phyloP scores from a whole-genome alignment of 768 basidiomycete species.

The Tephrocybe sp. region DNA sequence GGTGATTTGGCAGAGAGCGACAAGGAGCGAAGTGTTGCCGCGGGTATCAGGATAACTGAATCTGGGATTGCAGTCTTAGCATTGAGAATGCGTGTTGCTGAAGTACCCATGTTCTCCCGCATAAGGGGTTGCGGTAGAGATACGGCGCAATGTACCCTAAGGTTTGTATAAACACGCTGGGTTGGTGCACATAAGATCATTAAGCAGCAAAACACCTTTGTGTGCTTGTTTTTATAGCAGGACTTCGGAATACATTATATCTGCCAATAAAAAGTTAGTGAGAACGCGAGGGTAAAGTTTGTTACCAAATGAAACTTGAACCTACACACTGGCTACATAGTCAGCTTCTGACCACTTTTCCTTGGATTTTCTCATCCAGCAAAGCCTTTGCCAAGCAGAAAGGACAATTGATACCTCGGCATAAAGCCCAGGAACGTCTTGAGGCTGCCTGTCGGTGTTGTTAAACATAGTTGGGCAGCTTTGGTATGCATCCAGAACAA shows the following conservation, averaged over 20 bases:
- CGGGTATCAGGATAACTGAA: constrained; percentile 45
- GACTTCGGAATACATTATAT: constrained; percentile 48
- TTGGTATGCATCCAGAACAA: constrained; percentile 26
- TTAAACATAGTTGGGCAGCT: constrained; percentile 40
- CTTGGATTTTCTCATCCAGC: constrained; percentile 39
- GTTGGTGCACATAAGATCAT: no score
- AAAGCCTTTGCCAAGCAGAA: constrained; percentile 42
- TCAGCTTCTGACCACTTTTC: constrained; percentile 55
- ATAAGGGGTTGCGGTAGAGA: constrained; percentile 45
- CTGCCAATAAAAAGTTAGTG: constrained; percentile 19
- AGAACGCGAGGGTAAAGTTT: no score
- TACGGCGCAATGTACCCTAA: constrained; percentile 46
- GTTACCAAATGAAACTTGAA: constrained; percentile 4
- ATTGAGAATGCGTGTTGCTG: constrained; percentile 37
- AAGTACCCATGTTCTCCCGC: constrained; percentile 21
- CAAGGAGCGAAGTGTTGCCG: constrained; percentile 33
- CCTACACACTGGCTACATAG: constrained; percentile 53
- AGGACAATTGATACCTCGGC: constrained; percentile 40
- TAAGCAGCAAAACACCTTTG: constrained; percentile 32
- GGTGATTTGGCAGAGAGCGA: constrained; percentile 43
- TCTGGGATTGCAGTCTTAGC: constrained; percentile 50
- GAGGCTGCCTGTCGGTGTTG: constrained; percentile 11
- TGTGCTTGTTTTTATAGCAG: constrained; percentile 39
- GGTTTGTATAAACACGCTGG: not conserved
- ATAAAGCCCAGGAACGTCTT: constrained; percentile 24